Conservation (phyloP, 2,329 filamentous ascomycete species). For the Hymenoscyphus salicellus region DNA sequence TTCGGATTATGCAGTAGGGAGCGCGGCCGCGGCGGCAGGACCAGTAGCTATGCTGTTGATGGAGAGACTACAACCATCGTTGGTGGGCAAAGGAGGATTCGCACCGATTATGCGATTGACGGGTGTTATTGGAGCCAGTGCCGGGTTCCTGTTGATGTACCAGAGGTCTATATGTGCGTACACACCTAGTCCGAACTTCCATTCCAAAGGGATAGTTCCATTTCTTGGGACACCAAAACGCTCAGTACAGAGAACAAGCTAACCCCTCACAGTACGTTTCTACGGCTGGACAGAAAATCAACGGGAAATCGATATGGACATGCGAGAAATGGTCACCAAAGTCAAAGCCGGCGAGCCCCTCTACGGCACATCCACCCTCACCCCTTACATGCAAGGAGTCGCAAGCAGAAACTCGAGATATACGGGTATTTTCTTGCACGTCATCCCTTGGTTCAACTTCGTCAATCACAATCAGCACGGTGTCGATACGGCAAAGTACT, state of each 20-base stretch:
- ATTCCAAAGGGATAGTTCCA: background rate
- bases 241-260: background rate
- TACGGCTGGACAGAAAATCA: conserved; percentile 93
- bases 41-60: conserved; percentile 73
- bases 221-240: background rate
- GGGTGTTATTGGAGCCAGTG: conserved; percentile 67
- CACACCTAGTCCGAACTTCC: background rate
- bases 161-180: conserved; percentile 76
- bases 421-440: conserved; percentile 76
- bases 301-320: conserved; percentile 91
- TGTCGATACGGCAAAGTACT: conserved; percentile 98
- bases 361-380: conserved; percentile 76
- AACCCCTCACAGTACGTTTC: conserved; percentile 68
- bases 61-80: conserved; percentile 82
- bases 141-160: conserved; percentile 83
- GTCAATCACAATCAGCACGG: conserved; percentile 94
- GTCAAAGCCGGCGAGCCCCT: conserved; percentile 89
- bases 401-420: conserved; percentile 91
- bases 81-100: conserved; percentile 79
- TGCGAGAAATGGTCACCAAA: conserved; percentile 96
- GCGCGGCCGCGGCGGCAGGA: conserved; percentile 64
- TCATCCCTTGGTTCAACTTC: conserved; percentile 96
- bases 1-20: conserved; percentile 75
- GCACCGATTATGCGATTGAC: conserved; percentile 77
- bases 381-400: conserved; percentile 89